Conservation (phyloP, 2,329 filamentous ascomycete species). For the Neoascochyta sp. region DNA sequence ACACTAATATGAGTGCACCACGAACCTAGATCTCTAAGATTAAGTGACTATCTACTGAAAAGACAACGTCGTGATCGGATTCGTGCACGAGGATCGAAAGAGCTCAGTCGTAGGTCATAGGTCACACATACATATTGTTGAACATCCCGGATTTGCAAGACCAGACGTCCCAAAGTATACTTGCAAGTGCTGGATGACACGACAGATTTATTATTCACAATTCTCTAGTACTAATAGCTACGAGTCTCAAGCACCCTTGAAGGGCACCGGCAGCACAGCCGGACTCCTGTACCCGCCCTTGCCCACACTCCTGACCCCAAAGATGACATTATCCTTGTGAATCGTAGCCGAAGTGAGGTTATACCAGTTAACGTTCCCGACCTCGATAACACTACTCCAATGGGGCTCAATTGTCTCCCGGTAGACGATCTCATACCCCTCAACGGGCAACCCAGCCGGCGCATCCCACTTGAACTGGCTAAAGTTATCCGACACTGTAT, state of each 20-base stretch:
- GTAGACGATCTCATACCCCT: constrained; percentile 54
- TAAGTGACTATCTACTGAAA: too few species aligned
- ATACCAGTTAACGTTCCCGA: constrained; percentile 41
- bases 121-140: too few species aligned
- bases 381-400: constrained; percentile 47
- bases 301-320: constrained; percentile 51
- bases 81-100: too few species aligned
- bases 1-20: too few species aligned
- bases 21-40: too few species aligned
- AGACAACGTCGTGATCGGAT: too few species aligned
- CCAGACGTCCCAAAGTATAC: too few species aligned
- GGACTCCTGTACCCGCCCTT: constrained; percentile 48
- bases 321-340: constrained; percentile 54
- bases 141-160: too few species aligned
- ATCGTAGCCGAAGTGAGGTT: constrained; percentile 44
- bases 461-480: constrained; percentile 47
- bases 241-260: constrained; percentile 17
- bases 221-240: too few species aligned
- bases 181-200: too few species aligned
- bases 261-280: constrained; percentile 42
- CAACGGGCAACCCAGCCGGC: constrained; percentile 39
- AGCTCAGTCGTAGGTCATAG: too few species aligned
- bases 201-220: too few species aligned
- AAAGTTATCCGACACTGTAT: constrained; percentile 44
- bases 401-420: constrained; percentile 48